Conservation (phyloP, 768 basidiomycete genomes). For the Lactarius trivialis region DNA sequence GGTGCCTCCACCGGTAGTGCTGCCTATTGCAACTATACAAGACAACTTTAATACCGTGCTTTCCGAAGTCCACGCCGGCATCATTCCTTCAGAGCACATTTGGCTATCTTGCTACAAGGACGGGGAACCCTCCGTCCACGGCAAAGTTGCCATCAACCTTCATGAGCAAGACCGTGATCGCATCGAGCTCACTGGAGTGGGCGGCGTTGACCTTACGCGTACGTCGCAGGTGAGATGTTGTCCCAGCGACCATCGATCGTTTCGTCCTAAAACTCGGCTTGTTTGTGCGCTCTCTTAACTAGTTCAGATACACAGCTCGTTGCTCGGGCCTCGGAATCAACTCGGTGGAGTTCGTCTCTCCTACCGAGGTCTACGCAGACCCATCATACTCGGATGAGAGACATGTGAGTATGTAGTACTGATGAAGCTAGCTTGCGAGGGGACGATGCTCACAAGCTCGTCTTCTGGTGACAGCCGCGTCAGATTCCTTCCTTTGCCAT, state of each 20-base stretch:
- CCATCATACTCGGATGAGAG: slow-evolving; percentile 19
- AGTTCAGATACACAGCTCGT: slow-evolving; percentile 18
- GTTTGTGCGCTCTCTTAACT: neutral
- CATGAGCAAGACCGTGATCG: slow-evolving; percentile 22
- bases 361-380: slow-evolving; percentile 20
- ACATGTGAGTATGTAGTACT: slow-evolving; percentile 16
- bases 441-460: neutral
- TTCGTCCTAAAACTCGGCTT: neutral
- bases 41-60: slow-evolving; percentile 19
- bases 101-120: slow-evolving; percentile 24
- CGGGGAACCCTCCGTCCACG: slow-evolving; percentile 20
- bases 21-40: slow-evolving; percentile 22
- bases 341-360: slow-evolving; percentile 15
- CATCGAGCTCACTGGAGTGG: slow-evolving; percentile 15
- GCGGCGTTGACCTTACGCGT: slow-evolving; percentile 14
- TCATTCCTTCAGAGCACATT: slow-evolving; percentile 19
- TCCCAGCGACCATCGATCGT: neutral
- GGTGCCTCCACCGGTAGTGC: slow-evolving; percentile 10
- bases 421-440: neutral
- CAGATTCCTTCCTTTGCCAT: slow-evolving; percentile 20
- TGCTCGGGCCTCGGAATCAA: slow-evolving; percentile 16
- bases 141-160: slow-evolving; percentile 15
- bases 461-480: slow-evolving; percentile 14
- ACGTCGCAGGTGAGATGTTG: slow-evolving; percentile 12
- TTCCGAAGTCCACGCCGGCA: slow-evolving; percentile 20